Percentiles rank a stretch among this genome's conserved stretches.
These are phyloP conservation scores for Rhizopogon vinicolor DNA, from an alignment of 768 basidiomycete genomes.

Conservation along the genomic window DNA sequence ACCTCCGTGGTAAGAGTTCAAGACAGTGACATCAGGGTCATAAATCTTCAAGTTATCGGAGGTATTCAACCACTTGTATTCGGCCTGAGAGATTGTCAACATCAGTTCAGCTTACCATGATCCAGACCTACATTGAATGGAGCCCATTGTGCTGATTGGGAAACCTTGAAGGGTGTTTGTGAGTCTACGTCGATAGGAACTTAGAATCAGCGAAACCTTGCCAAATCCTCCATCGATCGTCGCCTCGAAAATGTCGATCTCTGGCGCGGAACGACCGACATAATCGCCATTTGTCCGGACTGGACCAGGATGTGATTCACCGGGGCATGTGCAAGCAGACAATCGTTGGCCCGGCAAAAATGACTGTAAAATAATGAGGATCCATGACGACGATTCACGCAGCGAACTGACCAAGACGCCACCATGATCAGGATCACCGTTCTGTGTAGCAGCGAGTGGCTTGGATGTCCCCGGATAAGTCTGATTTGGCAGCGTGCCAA, in stretches of 20 bases:
- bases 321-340: constrained; percentile 53
- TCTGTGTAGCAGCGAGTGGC: constrained; percentile 40
- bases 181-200: constrained; percentile 1
- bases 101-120: not conserved
- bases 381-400: not conserved
- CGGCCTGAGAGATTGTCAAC: constrained; percentile 26
- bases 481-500: constrained; percentile 77
- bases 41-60: constrained; percentile 30
- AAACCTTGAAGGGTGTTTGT: constrained; percentile 32
- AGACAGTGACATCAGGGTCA: constrained; percentile 30
- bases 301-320: constrained; percentile 58
- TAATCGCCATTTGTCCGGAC: constrained; percentile 41
- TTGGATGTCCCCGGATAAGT: constrained; percentile 40
- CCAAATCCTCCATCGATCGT: constrained; percentile 24
- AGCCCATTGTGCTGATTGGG: constrained; percentile 49
- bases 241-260: constrained; percentile 59
- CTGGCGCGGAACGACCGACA: constrained; percentile 51
- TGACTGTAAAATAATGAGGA: constrained; percentile 20
- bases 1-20: constrained; percentile 44
- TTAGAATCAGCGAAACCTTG: constrained; percentile 25
- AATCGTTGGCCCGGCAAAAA: constrained; percentile 55
- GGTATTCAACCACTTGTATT: constrained; percentile 37
- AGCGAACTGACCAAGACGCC: constrained; percentile 17
- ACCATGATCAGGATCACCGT: constrained; percentile 32
- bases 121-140: constrained; percentile 24